Evolutionary conservation across 352 stramenopile genomes (phyloP), one percentile per base, ranked within the genome.

Genomic region (Phytophthora idaei): DNA sequence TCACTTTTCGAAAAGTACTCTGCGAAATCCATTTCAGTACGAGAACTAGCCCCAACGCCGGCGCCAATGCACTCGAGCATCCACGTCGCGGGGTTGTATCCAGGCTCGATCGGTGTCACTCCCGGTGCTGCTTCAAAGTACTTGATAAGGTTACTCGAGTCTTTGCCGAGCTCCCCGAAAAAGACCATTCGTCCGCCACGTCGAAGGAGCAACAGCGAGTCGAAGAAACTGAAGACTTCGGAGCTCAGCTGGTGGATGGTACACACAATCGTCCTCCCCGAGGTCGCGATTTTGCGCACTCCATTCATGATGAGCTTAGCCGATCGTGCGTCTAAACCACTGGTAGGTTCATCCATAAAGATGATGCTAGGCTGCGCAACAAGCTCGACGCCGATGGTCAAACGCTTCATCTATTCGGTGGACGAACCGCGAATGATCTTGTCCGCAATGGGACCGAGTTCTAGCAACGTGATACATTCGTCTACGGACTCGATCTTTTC

Each of bases 201-300:
- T 46, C 87, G 67, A 11, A 98, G 74, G 5, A 98, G 59, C 53
- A 97, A 75, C 9, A 97, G 53, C 32, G 82, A 83, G 67, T 97
- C 89, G 63, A 97, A 97, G 34, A 88, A 80, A n/a, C 84, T 81
- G 31, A 98, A 97, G 6, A 98, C 85, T 48, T 97, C 86, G 4
- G 80, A 87, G 17, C 77, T 86, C n/a, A 92, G 93, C 69, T 98
- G 93, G 65, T 98, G 93, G 70, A 98, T 98, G 9, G 91, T 98
- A 56, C 94, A 97, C 0, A 98, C 74, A 31, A 98, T 80, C 3
- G 85, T 94, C 15, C 81, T 67, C 0, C 90, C 89, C 5, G 80
- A 80, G 49, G 69, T 63, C 5, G 92, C 90, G 50, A 97, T 85
- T 57, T 96, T 95, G 53, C 92, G 90, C 14, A 98, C 78, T 2